These are phyloP conservation scores for Exsudoporus frostii DNA, from an alignment of 768 basidiomycete species.

Conservation along the genomic window DNA sequence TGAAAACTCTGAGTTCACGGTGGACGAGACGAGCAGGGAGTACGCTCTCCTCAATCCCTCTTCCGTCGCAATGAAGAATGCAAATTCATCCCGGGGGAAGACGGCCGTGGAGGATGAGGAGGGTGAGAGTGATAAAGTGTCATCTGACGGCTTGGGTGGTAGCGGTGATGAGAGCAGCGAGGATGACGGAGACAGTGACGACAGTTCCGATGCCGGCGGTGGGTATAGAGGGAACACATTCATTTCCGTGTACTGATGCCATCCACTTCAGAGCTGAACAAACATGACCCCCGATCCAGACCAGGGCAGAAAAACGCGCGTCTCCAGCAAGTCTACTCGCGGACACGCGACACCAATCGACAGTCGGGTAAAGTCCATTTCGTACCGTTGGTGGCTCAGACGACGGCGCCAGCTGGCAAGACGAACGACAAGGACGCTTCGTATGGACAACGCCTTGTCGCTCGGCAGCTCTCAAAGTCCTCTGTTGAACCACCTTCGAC, in stretches of 20 bases:
- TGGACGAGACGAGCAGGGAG: conserved; percentile 86
- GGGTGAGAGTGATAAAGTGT: conserved; percentile 75
- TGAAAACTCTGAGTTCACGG: conserved; percentile 85
- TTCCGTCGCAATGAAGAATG: conserved; percentile 53
- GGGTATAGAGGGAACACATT: conserved; percentile 15
- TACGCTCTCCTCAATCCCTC: conserved; percentile 94
- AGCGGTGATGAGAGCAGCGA: conserved; percentile 44
- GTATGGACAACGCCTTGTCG: conserved; percentile 65
- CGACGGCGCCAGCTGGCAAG: conserved; percentile 25
- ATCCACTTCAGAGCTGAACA: conserved; percentile 42
- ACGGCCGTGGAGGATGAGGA: conserved; percentile 89
- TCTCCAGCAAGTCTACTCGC: conserved; percentile 43
- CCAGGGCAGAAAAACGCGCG: conserved; percentile 48
- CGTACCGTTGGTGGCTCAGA: conserved; percentile 58
- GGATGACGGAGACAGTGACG: conserved; percentile 39
- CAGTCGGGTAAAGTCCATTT: conserved; percentile 52
- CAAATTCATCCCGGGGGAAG: conserved; percentile 41
- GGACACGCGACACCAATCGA: conserved; percentile 43
- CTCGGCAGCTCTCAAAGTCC: conserved; percentile 16
- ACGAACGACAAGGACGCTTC: conserved; percentile 51
- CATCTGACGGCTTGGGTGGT: conserved; percentile 53
- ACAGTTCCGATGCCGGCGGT: conserved; percentile 63
- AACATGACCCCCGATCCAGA: conserved; percentile 54
- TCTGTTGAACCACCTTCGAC: conserved; percentile 14
- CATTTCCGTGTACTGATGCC: conserved; percentile 14